These are phyloP conservation scores for Kregervanrija fluxuum DNA, from an alignment of 805 yeast genomes.

Conservation along the genomic window DNA sequence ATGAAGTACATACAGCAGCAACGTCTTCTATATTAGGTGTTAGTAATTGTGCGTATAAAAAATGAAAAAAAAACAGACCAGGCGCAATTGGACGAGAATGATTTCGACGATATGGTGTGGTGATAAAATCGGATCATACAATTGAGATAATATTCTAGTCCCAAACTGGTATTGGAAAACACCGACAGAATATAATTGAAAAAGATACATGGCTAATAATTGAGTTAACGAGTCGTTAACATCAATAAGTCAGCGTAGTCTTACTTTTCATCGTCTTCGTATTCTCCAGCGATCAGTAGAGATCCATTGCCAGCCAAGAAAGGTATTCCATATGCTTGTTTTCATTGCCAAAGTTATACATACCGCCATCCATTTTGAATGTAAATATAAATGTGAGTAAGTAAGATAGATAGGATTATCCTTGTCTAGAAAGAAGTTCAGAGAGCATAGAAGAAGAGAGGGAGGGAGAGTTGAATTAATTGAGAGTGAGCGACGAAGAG, in stretches of 20 bases:
- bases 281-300: too few relatives aligned
- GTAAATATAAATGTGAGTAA: slow-evolving; percentile 1
- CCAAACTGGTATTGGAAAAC: too few relatives aligned
- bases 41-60: slow-evolving; percentile 18
- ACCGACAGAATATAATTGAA: too few relatives aligned
- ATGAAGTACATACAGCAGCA: slow-evolving; percentile 34
- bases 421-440: slow-evolving; percentile 8
- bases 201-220: too few relatives aligned
- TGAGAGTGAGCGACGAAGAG: background rate
- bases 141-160: too few relatives aligned
- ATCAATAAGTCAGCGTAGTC: too few relatives aligned
- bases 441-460: slow-evolving; percentile 3
- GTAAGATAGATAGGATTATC: slow-evolving; percentile 11
- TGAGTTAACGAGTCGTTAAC: too few relatives aligned
- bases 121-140: background rate
- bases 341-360: slow-evolving; percentile 22
- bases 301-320: too few relatives aligned
- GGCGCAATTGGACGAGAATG: background rate
- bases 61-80: background rate
- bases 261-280: too few relatives aligned
- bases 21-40: slow-evolving; percentile 36
- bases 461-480: slow-evolving; percentile 1
- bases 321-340: too few relatives aligned
- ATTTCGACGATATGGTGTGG: background rate
- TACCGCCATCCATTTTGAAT: slow-evolving; percentile 54